These are phyloP conservation scores for Arthroderma uncinatum DNA, from an alignment of 2,329 filamentous ascomycete genomes.

Conservation along the genomic window DNA sequence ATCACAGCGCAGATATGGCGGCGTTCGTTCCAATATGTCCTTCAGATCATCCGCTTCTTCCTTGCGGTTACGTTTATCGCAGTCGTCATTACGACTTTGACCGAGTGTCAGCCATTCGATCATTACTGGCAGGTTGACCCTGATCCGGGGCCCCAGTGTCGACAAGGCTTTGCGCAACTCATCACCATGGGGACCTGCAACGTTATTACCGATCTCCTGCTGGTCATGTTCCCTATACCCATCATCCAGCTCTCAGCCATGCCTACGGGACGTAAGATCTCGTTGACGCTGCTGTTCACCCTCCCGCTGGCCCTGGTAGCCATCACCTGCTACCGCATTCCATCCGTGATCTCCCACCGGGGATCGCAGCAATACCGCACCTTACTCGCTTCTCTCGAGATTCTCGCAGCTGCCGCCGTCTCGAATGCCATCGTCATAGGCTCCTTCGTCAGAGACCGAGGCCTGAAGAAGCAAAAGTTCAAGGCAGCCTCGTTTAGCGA, in stretches of 20 bases:
- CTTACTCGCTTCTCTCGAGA: conserved; percentile 77
- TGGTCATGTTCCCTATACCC: conserved; percentile 80
- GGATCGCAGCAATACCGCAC: conserved; percentile 80
- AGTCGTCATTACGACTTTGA: conserved; percentile 67
- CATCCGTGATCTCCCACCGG: conserved; percentile 57
- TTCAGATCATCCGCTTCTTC: conserved; percentile 63
- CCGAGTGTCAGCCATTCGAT: conserved; percentile 66
- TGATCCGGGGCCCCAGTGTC: conserved; percentile 74
- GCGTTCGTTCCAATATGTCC: conserved; percentile 57
- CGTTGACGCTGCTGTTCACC: conserved; percentile 70
- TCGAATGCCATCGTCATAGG: conserved; percentile 85
- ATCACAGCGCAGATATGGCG: conserved; percentile 75
- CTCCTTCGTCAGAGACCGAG: conserved; percentile 82
- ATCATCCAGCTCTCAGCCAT: conserved; percentile 74
- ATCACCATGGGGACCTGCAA: conserved; percentile 84
- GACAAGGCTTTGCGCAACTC: conserved; percentile 76
- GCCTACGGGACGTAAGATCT: conserved; percentile 63
- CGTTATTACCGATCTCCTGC: conserved; percentile 74
- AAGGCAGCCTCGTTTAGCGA: conserved; percentile 45
- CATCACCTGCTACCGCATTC: conserved; percentile 72
- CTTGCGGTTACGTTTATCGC: conserved; percentile 68
- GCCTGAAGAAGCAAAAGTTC: conserved; percentile 80
- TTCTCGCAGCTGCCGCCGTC: conserved; percentile 75
- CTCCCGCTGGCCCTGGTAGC: conserved; percentile 69
- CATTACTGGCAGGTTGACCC: conserved; percentile 75